Evolutionary conservation across 2,329 filamentous ascomycete genomes (phyloP).

Genomic region (Pseudocercospora fijiensis): DNA sequence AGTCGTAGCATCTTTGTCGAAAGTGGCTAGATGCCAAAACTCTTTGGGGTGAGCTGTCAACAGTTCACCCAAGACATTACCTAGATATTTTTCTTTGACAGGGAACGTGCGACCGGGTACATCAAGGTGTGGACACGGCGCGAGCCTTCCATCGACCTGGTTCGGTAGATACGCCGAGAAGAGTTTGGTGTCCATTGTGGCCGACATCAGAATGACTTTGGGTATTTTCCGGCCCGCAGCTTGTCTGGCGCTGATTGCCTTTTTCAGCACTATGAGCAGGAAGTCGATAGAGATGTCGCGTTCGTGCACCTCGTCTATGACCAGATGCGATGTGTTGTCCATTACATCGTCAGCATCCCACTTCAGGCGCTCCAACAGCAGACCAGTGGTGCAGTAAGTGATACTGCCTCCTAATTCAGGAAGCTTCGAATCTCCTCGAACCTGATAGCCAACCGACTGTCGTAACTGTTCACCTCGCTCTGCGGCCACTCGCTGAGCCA

Average conservation of each 20-base stretch:
- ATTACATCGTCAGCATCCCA: slow-evolving; percentile 42
- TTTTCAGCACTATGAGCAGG: slow-evolving; percentile 49
- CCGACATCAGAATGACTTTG: slow-evolving; percentile 52
- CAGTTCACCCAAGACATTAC: slow-evolving; percentile 41
- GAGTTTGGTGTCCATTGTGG: slow-evolving; percentile 48
- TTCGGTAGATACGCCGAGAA: slow-evolving; percentile 48
- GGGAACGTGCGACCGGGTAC: slow-evolving; percentile 48
- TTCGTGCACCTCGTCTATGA: slow-evolving; percentile 56
- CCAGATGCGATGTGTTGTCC: slow-evolving; percentile 47
- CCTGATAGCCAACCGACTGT: slow-evolving; percentile 48
- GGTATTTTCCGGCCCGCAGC: slow-evolving; percentile 39
- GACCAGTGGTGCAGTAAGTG: slow-evolving; percentile 53
- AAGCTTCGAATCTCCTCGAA: slow-evolving; percentile 44
- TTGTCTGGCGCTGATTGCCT: slow-evolving; percentile 41
- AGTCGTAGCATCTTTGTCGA: slow-evolving; percentile 15
- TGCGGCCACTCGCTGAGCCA: slow-evolving; percentile 48
- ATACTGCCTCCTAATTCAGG: slow-evolving; percentile 43
- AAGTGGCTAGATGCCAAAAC: slow-evolving; percentile 15
- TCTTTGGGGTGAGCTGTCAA: slow-evolving; percentile 27
- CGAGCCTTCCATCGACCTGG: slow-evolving; percentile 33
- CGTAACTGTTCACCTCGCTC: slow-evolving; percentile 47
- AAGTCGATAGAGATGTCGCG: slow-evolving; percentile 49
- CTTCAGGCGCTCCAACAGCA: slow-evolving; percentile 49
- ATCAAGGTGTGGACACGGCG: slow-evolving; percentile 44
- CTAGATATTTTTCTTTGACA: slow-evolving; percentile 46